phyloP scores from a whole-genome alignment of 345 rosid genomes.

The Adansonia digitata region DNA sequence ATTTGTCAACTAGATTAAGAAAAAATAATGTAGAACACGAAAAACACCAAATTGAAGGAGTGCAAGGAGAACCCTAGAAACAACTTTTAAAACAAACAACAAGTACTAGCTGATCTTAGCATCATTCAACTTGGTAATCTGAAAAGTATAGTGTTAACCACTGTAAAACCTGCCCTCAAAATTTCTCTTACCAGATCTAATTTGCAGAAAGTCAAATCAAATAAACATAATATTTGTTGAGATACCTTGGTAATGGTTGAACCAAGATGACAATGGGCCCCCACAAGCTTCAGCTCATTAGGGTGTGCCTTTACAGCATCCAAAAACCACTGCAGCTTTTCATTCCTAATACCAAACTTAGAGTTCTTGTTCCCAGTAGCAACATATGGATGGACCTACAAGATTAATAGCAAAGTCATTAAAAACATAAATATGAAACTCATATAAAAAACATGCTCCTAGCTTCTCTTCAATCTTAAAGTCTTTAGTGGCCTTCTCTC shows the following conservation, averaged over 20 bases:
- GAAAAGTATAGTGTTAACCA: neutral
- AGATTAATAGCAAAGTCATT: neutral
- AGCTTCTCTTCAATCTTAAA: neutral
- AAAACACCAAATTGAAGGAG: neutral
- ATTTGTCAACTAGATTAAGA: neutral
- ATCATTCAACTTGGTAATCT: neutral
- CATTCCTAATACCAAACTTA: constrained; percentile 96
- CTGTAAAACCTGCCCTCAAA: neutral
- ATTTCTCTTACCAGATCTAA: neutral
- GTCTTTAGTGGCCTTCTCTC: neutral
- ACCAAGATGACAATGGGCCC: constrained; percentile 98
- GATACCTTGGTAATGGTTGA: constrained; percentile 93
- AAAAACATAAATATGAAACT: neutral
- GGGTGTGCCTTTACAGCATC: constrained; percentile 90
- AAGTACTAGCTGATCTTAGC: neutral
- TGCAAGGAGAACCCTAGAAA: neutral
- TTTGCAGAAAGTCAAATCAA: neutral
- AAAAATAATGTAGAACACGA: too few relatives aligned
- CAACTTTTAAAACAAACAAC: neutral
- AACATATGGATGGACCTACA: constrained; percentile 93
- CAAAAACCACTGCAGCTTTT: constrained; percentile 97
- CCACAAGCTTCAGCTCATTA: constrained; percentile 84
- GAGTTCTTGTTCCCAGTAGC: constrained; percentile 98
- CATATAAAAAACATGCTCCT: neutral
- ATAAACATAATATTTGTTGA: neutral